These are phyloP conservation scores for Phytopythium delawarense DNA, from an alignment of 352 stramenopile genomes.

Conservation along the genomic window DNA sequence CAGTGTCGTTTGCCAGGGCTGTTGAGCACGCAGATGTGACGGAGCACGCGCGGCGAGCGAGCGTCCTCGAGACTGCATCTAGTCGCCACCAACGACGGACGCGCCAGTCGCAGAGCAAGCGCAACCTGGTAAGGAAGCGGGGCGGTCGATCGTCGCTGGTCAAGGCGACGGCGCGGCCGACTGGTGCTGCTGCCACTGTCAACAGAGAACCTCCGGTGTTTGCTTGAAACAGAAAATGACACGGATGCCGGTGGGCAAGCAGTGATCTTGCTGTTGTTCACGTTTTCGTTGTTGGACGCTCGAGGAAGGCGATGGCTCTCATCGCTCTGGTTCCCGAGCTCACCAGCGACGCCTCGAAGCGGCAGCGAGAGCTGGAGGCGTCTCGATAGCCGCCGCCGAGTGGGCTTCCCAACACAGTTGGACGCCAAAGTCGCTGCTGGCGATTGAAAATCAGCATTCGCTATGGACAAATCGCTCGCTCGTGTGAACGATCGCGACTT, in stretches of 20 bases:
- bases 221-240: neutral
- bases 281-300: neutral
- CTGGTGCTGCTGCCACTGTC: neutral
- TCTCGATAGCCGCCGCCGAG: neutral
- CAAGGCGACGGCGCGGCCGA: neutral
- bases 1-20: slow-evolving; percentile 21
- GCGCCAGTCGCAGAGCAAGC: neutral
- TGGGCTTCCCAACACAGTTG: neutral
- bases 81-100: neutral
- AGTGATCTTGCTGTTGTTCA: too few relatives aligned
- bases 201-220: neutral
- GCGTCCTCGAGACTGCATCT: slow-evolving; percentile 2
- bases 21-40: slow-evolving; percentile 19
- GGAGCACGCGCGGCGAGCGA: slow-evolving; percentile 22
- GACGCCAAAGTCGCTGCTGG: too few relatives aligned
- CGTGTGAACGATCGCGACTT: neutral
- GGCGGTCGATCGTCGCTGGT: neutral
- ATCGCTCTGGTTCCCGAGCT: neutral
- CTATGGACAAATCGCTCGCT: neutral
- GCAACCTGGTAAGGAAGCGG: neutral
- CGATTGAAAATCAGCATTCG: too few relatives aligned
- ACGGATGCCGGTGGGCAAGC: neutral
- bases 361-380: neutral
- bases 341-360: neutral
- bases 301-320: neutral